Evolutionary conservation across 768 basidiomycete species (phyloP).

Genomic region (Termitomyces sp.): DNA sequence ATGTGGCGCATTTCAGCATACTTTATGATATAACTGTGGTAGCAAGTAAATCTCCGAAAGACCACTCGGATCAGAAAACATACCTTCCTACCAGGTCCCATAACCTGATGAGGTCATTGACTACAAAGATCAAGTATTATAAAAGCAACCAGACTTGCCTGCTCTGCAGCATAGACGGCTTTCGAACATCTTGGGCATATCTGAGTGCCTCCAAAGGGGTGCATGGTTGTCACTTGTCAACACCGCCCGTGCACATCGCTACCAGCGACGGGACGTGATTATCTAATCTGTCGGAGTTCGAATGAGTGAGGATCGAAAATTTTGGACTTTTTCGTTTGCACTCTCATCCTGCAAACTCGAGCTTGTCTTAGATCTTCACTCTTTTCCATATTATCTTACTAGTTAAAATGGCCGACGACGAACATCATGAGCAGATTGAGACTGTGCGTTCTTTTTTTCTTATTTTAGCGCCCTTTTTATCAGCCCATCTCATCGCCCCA

Average conservation of each 20-base stretch:
- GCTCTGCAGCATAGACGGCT: conserved; percentile 84
- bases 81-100: conserved; percentile 89
- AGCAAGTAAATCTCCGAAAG: conserved; percentile 1
- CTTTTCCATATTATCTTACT: conserved; percentile 17
- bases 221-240: conserved; percentile 37
- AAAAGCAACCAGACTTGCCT: conserved; percentile 38
- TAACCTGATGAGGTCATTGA: conserved; percentile 39
- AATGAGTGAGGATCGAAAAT: conserved; percentile 14
- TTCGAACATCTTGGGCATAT: conserved; percentile 71
- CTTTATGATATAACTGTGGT: conserved; percentile 75
- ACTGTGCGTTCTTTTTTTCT: conserved; percentile 37
- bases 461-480: conserved; percentile 3
- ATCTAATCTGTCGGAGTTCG: conserved; percentile 19
- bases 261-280: conserved; percentile 8
- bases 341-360: conserved; percentile 16
- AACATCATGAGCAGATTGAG: conserved; percentile 88
- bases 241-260: not conserved
- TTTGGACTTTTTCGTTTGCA: conserved; percentile 12
- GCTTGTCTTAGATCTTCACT: conserved; percentile 19
- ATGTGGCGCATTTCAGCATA: conserved; percentile 15
- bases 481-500: not conserved
- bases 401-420: conserved; percentile 81
- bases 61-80: conserved; percentile 16
- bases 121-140: not conserved
- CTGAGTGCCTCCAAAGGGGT: conserved; percentile 67